Conservation (phyloP, 306 rosid genomes). For the Cucumis melo region DNA sequence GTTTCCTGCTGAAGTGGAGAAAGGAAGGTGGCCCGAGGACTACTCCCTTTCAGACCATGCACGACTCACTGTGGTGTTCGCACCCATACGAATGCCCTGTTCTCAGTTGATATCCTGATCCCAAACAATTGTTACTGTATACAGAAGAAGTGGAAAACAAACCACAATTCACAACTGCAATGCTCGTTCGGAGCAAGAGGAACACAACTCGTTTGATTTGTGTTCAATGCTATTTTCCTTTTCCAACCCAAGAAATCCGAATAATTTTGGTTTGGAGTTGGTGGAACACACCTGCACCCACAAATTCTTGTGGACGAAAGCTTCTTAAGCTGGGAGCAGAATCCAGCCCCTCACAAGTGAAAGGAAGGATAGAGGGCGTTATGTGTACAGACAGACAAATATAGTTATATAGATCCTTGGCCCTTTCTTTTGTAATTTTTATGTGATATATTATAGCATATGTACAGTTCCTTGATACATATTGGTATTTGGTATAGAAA, state of each 20-base stretch:
- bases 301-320: background rate
- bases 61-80: conserved; percentile 72
- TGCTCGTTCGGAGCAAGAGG: background rate
- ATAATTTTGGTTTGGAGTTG: background rate
- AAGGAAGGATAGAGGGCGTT: background rate
- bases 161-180: background rate
- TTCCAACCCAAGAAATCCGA: background rate
- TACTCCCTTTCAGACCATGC: conserved; percentile 92
- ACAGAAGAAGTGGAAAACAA: background rate
- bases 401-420: background rate
- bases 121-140: background rate
- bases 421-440: background rate
- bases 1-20: conserved; percentile 88
- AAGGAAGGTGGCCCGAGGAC: conserved; percentile 87
- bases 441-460: background rate
- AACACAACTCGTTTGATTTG: background rate
- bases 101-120: conserved; percentile 29
- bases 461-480: background rate
- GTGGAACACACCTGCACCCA: background rate
- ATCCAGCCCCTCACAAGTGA: background rate
- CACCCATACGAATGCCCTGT: conserved; percentile 79
- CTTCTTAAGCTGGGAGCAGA: background rate
- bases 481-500: background rate
- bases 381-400: background rate
- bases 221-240: background rate